Evolutionary conservation across 108 stramenopile species (phyloP).

Genomic region (Discostella stelligeroides): DNA sequence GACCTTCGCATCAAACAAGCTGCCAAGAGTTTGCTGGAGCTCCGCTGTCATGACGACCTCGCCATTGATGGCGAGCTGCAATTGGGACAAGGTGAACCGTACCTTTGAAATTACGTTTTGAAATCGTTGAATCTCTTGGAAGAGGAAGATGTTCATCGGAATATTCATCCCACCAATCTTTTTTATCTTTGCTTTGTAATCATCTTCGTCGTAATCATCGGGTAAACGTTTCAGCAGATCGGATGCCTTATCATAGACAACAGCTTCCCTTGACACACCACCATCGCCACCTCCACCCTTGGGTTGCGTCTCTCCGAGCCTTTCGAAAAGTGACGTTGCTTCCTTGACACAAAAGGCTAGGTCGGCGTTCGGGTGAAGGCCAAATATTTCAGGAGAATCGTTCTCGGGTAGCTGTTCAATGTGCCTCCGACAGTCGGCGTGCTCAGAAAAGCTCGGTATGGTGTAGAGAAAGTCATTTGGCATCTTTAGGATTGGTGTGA

Average conservation of each 20-base stretch:
- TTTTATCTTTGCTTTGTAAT: constrained; percentile 80
- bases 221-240: constrained; percentile 80
- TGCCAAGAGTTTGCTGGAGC: constrained; percentile 76
- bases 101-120: constrained; percentile 84
- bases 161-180: constrained; percentile 83
- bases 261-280: constrained; percentile 74
- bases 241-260: constrained; percentile 73
- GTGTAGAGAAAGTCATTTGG: constrained; percentile 81
- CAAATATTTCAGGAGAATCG: constrained; percentile 92
- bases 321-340: constrained; percentile 76
- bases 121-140: constrained; percentile 89
- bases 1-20: constrained; percentile 80
- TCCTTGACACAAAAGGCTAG: constrained; percentile 89
- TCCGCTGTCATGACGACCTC: constrained; percentile 91
- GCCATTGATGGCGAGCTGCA: constrained; percentile 88
- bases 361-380: constrained; percentile 94
- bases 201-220: constrained; percentile 86
- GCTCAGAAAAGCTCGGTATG: constrained; percentile 65
- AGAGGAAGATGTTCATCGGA: constrained; percentile 90
- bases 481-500: constrained; percentile 68
- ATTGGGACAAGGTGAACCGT: constrained; percentile 72
- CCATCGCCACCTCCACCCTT: constrained; percentile 76
- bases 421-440: constrained; percentile 74
- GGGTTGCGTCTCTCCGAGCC: constrained; percentile 88
- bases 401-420: constrained; percentile 82